These are phyloP conservation scores for Schwanniomyces polymorphus DNA, from an alignment of 805 yeast genomes.

Conservation along the genomic window DNA sequence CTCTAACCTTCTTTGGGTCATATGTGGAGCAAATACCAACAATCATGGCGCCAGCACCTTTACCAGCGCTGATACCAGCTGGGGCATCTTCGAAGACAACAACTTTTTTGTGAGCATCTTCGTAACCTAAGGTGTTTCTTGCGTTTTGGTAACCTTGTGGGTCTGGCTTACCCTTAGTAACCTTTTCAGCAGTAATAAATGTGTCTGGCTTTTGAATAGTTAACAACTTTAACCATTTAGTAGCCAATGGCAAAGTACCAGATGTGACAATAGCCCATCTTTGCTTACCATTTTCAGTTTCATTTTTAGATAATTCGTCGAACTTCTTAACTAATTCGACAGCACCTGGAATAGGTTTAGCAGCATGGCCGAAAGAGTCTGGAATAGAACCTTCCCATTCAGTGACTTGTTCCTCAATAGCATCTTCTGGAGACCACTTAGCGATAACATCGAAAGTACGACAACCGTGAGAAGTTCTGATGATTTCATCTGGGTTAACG, in stretches of 20 bases:
- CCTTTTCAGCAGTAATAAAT: constrained; percentile 82
- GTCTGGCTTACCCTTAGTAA: constrained; percentile 78
- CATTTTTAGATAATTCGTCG: constrained; percentile 46
- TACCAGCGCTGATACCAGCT: constrained; percentile 83
- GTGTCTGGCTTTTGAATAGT: constrained; percentile 62
- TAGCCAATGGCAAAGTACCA: constrained; percentile 76
- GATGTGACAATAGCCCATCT: constrained; percentile 90
- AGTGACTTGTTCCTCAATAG: constrained; percentile 62
- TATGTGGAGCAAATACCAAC: constrained; percentile 84
- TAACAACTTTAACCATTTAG: constrained; percentile 73
- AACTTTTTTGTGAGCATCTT: constrained; percentile 33
- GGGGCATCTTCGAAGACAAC: constrained; percentile 89
- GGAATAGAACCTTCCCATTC: constrained; percentile 71
- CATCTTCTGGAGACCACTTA: constrained; percentile 74
- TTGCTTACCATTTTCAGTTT: constrained; percentile 40
- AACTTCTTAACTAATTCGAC: constrained; percentile 57
- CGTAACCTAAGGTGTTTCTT: constrained; percentile 45
- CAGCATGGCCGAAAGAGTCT: constrained; percentile 68
- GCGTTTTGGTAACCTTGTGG: constrained; percentile 80
- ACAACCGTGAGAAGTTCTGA: constrained; percentile 78
- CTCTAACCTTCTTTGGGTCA: constrained; percentile 64
- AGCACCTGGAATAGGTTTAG: constrained; percentile 77
- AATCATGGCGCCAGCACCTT: constrained; percentile 78
- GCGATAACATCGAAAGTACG: constrained; percentile 78
- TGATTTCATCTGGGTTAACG: constrained; percentile 68